Base-by-base conservation (phyloP, 83 land plant genomes). In the Picea engelmannii region DNA sequence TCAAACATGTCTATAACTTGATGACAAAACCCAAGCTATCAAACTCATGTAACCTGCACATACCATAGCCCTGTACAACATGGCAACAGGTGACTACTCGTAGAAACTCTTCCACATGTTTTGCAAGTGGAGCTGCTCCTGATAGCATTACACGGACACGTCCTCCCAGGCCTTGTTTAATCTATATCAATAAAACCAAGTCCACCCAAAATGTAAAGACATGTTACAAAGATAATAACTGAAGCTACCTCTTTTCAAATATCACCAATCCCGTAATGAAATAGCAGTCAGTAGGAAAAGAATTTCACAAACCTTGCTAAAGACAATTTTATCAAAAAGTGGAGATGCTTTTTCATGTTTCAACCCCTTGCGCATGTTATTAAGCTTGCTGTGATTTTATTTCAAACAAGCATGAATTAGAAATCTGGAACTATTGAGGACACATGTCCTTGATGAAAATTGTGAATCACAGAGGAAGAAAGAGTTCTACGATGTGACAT, bases 51-150 rank as follows among this genome's bases (percentile, higher is more conserved):
- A 42, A 62, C 12, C 24, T 5, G 47, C 58, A 18, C 79, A 67
- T 91, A 98, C 99, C 99, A 92, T 96, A 98, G 88, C 99, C 99
- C 82, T 98, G 99, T 8, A 94, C 82, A 66, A 96, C 94, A 91
- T 90, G 92, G 55, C 92, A 87, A 89, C 99, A 98, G 44, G 93
- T 65, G 42, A 93, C 93, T 20, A 96, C 99, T 52, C 99, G 81
- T 55, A 98, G 77, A 85, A 86, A 98, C 21, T 89, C 89, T 87
- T 98, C 99, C 13, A 98, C 98, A 87, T 94, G 95, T 12, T 82
- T 78, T 44, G 99, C 90, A 71, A 98, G 95, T 13, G 99, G 99
- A 55, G 99, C 99, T 52, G 99, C 99, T 83, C 99, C 99, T 79
- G 99, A 94, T 35, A 98, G 49, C 58, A 98, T 91, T 42, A 98